phyloP scores from a whole-genome alignment of 1,139 yeast species.

The Fermentozyma sake region DNA sequence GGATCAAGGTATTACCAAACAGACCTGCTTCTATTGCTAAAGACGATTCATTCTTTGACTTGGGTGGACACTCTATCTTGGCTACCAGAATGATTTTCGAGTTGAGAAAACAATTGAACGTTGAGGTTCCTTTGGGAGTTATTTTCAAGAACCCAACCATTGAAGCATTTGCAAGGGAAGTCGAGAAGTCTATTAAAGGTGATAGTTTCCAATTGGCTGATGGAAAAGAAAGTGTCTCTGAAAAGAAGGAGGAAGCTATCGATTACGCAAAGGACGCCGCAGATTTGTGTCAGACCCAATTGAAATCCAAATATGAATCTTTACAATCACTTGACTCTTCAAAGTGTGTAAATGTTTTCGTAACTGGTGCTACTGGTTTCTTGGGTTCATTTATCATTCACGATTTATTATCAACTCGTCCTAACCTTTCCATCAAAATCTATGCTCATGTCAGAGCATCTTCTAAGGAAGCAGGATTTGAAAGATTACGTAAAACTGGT shows the following conservation, averaged over 20 bases:
- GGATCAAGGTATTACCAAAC: constrained; percentile 83
- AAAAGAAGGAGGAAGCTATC: constrained; percentile 18
- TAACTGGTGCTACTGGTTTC: constrained; percentile 97
- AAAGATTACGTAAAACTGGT: constrained; percentile 74
- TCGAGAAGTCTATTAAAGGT: constrained; percentile 51
- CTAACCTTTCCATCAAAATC: constrained; percentile 46
- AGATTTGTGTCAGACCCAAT: constrained; percentile 41
- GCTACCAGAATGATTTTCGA: constrained; percentile 97
- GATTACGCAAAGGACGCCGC: constrained; percentile 78
- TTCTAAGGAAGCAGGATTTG: constrained; percentile 61
- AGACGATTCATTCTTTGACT: constrained; percentile 88
- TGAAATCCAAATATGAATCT: constrained; percentile 37
- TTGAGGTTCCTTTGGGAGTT: constrained; percentile 85
- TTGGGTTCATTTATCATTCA: constrained; percentile 83
- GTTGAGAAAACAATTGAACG: constrained; percentile 68
- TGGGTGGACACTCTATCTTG: constrained; percentile 96
- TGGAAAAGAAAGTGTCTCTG: constrained; percentile 19
- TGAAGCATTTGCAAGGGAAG: constrained; percentile 68
- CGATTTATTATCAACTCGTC: constrained; percentile 56
- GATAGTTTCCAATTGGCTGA: constrained; percentile 43
- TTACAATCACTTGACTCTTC: constrained; percentile 25
- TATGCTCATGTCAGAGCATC: constrained; percentile 91
- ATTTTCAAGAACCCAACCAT: constrained; percentile 88
- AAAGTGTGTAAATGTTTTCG: constrained; percentile 58
- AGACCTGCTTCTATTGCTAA: constrained; percentile 74